These are phyloP conservation scores for Manihot esculenta DNA, from an alignment of 441 rosid genomes.

Conservation along the genomic window DNA sequence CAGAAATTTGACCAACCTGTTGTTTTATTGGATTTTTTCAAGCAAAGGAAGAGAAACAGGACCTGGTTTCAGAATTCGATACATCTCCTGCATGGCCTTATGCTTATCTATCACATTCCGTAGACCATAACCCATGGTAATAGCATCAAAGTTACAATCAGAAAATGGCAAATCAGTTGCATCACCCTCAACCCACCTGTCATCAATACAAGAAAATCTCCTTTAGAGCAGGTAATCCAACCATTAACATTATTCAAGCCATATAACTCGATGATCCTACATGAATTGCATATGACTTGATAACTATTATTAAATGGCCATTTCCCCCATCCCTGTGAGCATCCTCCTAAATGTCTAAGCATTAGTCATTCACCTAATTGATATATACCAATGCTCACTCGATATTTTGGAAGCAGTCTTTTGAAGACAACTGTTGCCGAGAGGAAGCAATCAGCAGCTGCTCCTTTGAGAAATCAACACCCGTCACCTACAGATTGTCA, in stretches of 20 bases:
- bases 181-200: conserved; percentile 85
- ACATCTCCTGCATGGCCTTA: conserved; percentile 63
- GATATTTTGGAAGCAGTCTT: conserved; percentile 67
- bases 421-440: conserved; percentile 45
- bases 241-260: not conserved
- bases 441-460: conserved; percentile 67
- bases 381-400: conserved; percentile 77
- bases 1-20: conserved; percentile 8
- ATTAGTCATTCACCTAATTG: conserved; percentile 3
- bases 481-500: conserved; percentile 49
- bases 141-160: conserved; percentile 66
- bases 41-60: conserved; percentile 23
- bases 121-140: conserved; percentile 88
- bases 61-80: conserved; percentile 82
- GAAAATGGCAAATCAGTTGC: conserved; percentile 71
- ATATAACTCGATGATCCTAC: not conserved
- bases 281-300: not conserved
- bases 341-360: not conserved
- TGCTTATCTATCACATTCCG: conserved; percentile 66
- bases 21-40: not conserved
- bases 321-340: not conserved
- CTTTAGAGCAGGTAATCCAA: not conserved
- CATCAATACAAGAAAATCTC: conserved; percentile 12
- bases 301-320: not conserved
- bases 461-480: conserved; percentile 80